These are phyloP conservation scores for Chlorencoelia australis DNA, from an alignment of 2,329 filamentous ascomycete genomes.

Conservation along the genomic window DNA sequence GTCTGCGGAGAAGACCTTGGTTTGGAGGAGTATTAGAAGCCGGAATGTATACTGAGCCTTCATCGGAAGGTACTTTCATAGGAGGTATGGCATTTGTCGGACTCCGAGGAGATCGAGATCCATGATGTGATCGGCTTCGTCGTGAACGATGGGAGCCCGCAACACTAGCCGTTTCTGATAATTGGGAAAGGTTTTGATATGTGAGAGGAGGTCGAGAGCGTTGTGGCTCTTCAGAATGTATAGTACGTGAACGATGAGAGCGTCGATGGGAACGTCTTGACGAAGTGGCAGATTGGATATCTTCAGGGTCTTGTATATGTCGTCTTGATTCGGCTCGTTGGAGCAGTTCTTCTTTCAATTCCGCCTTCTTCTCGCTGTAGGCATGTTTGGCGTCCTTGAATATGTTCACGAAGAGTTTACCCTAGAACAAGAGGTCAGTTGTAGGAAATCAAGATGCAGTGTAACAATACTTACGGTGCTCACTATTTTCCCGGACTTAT, in stretches of 20 bases:
- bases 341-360: constrained; percentile 63
- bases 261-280: constrained; percentile 15
- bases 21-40: no score
- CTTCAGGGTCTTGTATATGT: constrained; percentile 36
- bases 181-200: constrained; percentile 3
- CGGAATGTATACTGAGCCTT: no score
- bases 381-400: constrained; percentile 87
- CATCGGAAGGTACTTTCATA: no score
- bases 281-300: constrained; percentile 4
- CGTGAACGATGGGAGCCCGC: constrained; percentile 6
- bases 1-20: constrained; percentile 18
- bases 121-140: constrained; percentile 4
- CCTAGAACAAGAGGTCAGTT: constrained; percentile 39
- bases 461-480: constrained; percentile 55
- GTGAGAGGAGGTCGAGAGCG: constrained; percentile 8
- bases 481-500: constrained; percentile 84
- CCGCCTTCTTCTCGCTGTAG: constrained; percentile 79
- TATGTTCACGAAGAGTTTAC: constrained; percentile 79
- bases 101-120: constrained; percentile 8
- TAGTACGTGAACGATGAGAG: constrained; percentile 17
- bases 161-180: constrained; percentile 2
- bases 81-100: no score
- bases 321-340: constrained; percentile 44
- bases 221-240: constrained; percentile 2
- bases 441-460: constrained; percentile 2